These are phyloP conservation scores for Salix brachista DNA, from an alignment of 345 rosid species.

Conservation along the genomic window DNA sequence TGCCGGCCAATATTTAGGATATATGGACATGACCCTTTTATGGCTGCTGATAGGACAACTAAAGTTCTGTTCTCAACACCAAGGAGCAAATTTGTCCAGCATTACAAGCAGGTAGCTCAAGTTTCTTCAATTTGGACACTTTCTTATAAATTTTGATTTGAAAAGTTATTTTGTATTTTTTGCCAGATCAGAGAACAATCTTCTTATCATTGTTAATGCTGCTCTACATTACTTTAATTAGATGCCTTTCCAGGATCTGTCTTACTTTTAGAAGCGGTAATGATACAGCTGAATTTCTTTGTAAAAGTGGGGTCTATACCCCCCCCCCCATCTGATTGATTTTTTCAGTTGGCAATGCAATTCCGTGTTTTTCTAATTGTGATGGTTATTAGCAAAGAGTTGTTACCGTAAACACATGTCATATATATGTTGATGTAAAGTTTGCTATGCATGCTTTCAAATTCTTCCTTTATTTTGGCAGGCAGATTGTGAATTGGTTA, in stretches of 20 bases:
- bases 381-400: not conserved
- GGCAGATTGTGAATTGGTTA: constrained; percentile 61
- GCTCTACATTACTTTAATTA: not conserved
- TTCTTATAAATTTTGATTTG: not conserved
- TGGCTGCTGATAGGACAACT: constrained; percentile 53
- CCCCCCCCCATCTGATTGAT: not conserved
- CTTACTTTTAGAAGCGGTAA: not conserved
- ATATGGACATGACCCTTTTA: constrained; percentile 64
- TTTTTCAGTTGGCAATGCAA: not conserved
- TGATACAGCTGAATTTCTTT: not conserved
- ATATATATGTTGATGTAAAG: not conserved
- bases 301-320: not conserved
- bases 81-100: constrained; percentile 48
- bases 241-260: not conserved
- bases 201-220: not conserved
- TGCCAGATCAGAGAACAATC: not conserved
- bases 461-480: constrained; percentile 41
- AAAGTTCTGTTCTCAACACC: constrained; percentile 68
- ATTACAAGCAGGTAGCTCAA: constrained; percentile 54
- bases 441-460: constrained; percentile 11
- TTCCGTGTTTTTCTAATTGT: not conserved
- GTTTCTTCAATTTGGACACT: constrained; percentile 10
- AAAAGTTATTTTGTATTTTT: not conserved
- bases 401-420: not conserved
- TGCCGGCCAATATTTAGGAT: constrained; percentile 70